Conservation (phyloP, 192 early-diverging fungal genomes). For the Umbelopsis ramanniana region DNA sequence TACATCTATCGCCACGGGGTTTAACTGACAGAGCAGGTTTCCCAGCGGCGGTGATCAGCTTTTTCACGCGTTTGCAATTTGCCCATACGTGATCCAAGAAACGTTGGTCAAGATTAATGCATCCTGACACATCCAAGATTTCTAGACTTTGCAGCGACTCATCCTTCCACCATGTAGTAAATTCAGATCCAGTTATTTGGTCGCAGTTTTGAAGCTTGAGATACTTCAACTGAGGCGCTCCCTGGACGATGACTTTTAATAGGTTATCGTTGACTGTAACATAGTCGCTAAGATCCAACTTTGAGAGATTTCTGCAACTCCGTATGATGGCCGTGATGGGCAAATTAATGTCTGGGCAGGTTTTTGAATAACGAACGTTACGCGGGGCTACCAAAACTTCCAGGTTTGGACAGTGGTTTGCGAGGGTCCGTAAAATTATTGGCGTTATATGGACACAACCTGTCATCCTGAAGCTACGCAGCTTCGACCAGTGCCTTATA, state of each 20-base stretch:
- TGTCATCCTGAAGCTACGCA: background rate
- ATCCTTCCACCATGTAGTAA: background rate
- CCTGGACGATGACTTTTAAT: background rate
- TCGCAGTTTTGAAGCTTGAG: slow-evolving; percentile 16
- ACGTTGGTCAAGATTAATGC: background rate
- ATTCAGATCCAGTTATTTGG: background rate
- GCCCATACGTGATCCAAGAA: background rate
- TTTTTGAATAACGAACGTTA: slow-evolving; percentile 14
- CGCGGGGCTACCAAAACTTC: background rate
- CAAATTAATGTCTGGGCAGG: background rate
- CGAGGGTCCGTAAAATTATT: background rate
- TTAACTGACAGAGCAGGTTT: background rate
- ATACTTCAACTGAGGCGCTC: background rate
- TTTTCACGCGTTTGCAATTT: background rate
- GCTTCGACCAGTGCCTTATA: slow-evolving; percentile 9
- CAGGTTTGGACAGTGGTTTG: background rate
- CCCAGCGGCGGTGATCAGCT: background rate
- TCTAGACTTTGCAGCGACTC: background rate
- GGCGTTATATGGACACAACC: slow-evolving; percentile 13
- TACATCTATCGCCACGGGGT: background rate
- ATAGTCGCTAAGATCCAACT: slow-evolving; percentile 14
- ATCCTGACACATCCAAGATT: slow-evolving; percentile 2
- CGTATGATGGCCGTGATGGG: background rate
- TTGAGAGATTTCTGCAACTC: background rate
- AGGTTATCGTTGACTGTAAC: background rate